phyloP scores from a whole-genome alignment of 2,329 filamentous ascomycete genomes.

The Colletotrichum tropicicola region DNA sequence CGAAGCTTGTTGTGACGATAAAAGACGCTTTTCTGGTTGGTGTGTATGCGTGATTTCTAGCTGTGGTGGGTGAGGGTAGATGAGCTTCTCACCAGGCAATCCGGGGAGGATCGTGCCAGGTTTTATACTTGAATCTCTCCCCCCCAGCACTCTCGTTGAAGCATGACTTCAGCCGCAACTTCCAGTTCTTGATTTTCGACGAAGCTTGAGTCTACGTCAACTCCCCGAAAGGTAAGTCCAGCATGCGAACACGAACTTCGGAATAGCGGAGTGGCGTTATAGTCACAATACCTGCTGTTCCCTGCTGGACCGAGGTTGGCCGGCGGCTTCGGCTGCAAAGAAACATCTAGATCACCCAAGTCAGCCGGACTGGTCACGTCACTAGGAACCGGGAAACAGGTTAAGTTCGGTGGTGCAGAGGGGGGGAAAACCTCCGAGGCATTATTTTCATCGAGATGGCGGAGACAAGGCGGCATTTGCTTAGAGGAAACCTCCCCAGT shows the following conservation, averaged over 20 bases:
- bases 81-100: not conserved
- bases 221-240: not conserved
- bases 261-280: not conserved
- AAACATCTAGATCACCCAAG: no score
- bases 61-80: not conserved
- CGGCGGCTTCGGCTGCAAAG: not conserved
- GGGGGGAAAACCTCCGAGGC: no score
- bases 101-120: not conserved
- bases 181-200: not conserved
- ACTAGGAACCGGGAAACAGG: no score
- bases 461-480: no score
- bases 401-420: no score
- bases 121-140: not conserved
- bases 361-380: no score
- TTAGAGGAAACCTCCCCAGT: no score
- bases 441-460: no score
- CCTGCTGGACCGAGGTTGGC: not conserved
- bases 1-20: not conserved
- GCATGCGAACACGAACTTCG: not conserved
- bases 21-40: not conserved
- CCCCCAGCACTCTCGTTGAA: not conserved
- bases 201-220: not conserved
- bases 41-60: no score
- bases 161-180: not conserved
- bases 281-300: not conserved